phyloP scores from a whole-genome alignment of 2,329 filamentous ascomycete genomes.

The Parastagonospora avenae region DNA sequence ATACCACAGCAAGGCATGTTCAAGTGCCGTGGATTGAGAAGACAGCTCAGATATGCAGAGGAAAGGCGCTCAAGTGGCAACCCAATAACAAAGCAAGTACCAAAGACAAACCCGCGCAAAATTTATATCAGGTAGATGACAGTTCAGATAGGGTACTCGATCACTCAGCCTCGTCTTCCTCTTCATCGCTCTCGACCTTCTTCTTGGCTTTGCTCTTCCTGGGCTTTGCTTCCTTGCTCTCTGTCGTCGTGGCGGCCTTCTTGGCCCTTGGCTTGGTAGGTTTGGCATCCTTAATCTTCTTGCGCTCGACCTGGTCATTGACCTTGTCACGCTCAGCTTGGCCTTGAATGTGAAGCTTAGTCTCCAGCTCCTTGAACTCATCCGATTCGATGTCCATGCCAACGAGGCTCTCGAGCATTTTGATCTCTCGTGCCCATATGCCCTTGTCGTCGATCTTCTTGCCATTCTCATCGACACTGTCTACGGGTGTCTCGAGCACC shows the following conservation, averaged over 20 bases:
- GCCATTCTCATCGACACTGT: constrained; percentile 68
- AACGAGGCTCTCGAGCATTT: constrained; percentile 85
- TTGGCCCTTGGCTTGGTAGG: constrained; percentile 37
- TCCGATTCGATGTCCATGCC: constrained; percentile 79
- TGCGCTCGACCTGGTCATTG: constrained; percentile 74
- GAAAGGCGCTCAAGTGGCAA: background rate
- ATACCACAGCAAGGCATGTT: too few species aligned
- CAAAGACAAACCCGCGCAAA: background rate
- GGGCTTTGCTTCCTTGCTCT: background rate
- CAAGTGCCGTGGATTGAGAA: background rate
- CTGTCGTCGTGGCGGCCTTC: background rate
- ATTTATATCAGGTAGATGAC: background rate
- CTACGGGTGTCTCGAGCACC: constrained; percentile 95
- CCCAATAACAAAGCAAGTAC: background rate
- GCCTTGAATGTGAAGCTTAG: constrained; percentile 70
- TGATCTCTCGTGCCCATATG: constrained; percentile 93
- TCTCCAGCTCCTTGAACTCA: constrained; percentile 71
- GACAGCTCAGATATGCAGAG: background rate
- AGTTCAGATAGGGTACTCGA: background rate
- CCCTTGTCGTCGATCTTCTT: constrained; percentile 74
- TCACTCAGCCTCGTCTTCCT: constrained; percentile 7
- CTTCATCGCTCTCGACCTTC: constrained; percentile 20
- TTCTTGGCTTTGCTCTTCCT: constrained; percentile 34
- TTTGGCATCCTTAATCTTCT: constrained; percentile 48
- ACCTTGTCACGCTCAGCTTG: constrained; percentile 73